Conservation (phyloP, 305 asterid genomes). For the Fraxinus latifolia region DNA sequence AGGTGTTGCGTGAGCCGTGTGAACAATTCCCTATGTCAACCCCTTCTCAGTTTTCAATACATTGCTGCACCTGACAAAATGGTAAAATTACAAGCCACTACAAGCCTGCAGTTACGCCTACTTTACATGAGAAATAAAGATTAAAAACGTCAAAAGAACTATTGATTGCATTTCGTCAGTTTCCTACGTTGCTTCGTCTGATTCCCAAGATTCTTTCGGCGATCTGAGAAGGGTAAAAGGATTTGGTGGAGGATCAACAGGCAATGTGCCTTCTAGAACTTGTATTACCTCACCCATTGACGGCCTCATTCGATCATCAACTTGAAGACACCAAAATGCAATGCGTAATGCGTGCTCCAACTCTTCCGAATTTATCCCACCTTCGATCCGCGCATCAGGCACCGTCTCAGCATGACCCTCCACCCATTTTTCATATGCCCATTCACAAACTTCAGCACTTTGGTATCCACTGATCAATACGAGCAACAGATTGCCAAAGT, state of each 20-base stretch:
- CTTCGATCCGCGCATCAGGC: constrained; percentile 31
- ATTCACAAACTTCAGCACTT: constrained; percentile 27
- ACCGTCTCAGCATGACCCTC: constrained; percentile 19
- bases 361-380: constrained; percentile 26
- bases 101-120: not conserved
- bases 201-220: constrained; percentile 12
- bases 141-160: not conserved
- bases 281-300: constrained; percentile 47
- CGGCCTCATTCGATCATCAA: constrained; percentile 42
- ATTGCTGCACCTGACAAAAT: not conserved
- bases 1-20: too few species aligned
- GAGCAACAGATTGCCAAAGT: constrained; percentile 37
- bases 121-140: not conserved
- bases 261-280: constrained; percentile 39
- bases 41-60: not conserved
- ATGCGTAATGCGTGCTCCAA: constrained; percentile 37
- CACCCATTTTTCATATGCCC: constrained; percentile 32
- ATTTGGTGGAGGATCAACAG: constrained; percentile 38
- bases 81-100: not conserved
- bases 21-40: not conserved
- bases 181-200: constrained; percentile 6
- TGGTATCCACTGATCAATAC: constrained; percentile 33
- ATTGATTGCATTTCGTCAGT: not conserved
- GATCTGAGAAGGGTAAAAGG: constrained; percentile 17
- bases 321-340: constrained; percentile 45